Base-by-base conservation (phyloP, 148 eudicot species). In the Limonium bicolor region DNA sequence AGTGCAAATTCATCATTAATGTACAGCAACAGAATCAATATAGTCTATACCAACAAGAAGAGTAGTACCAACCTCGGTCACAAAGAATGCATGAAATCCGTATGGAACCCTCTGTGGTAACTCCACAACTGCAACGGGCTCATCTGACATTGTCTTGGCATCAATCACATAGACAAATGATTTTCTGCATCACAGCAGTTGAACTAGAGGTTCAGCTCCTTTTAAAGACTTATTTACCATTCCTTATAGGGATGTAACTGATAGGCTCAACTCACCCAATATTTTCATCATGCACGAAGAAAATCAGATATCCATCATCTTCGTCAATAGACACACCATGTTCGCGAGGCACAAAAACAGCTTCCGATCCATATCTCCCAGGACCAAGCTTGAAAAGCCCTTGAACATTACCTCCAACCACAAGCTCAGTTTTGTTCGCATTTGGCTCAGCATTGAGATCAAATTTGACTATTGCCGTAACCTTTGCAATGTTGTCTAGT, bases 11-110 rank as follows among this genome's bases (percentile, higher is more conserved):
- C 14, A 9, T 3, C 7, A 19, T 23, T 26, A 39, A n/a, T 36
- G 41, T 12, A 7, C 20, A 5, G 7, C 20, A n/a, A n/a, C n/a
- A n/a, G n/a, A 1, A 11, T 23, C 6, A 43, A 14, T 14, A n/a
- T 14, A 23, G 6, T 3, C 11, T 10, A 37, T 21, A 40, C 10
- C n/a, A 20, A 11, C 27, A 42, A 35, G 1, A 20, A 18, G 4
- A 27, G 32, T 40, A 6, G 29, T 30, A 66, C 84, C 35, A 28
- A 86, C 96, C 95, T 86, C 96, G 10, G 85, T 76, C 1, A 86
- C 80, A 52, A 88, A 88, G 76, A 88, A 74, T 46, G 96, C 96
- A 63, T 88, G 96, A 62, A 88, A 88, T 30, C 96, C 96, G 42
- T 80, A 83, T 4, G 96, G 94, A 68, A 88, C 96, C 62, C 96